Percentiles rank a stretch among this genome's conserved stretches.
These are phyloP conservation scores for Colletotrichum spaethianum DNA, from an alignment of 2,329 filamentous ascomycete genomes.

Conservation along the genomic window DNA sequence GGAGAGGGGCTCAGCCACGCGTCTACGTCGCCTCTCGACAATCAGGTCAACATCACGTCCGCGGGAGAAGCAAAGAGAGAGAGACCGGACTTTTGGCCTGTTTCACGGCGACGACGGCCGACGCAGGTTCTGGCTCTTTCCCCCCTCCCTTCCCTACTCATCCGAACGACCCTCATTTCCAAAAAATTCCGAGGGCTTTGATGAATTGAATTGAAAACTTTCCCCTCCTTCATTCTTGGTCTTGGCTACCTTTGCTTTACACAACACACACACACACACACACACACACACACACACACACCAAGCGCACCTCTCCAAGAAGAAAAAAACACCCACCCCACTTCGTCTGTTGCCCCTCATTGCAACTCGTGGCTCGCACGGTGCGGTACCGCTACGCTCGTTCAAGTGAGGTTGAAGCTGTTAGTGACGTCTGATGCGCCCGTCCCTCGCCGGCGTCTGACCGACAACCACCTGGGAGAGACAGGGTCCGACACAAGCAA, in stretches of 20 bases:
- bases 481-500: background rate
- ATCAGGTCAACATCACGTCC: background rate
- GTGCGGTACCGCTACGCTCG: conserved; percentile 20
- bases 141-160: background rate
- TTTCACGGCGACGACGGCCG: background rate
- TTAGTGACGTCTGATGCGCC: conserved; percentile 1
- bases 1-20: conserved; percentile 36
- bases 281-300: background rate
- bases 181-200: background rate
- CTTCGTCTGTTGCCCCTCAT: conserved; percentile 21
- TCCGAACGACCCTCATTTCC: conserved; percentile 21
- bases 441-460: conserved; percentile 7
- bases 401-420: conserved; percentile 11
- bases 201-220: conserved; percentile 8
- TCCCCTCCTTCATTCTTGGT: conserved; percentile 12
- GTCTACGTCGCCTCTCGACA: conserved; percentile 26
- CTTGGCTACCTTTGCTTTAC: conserved; percentile 6
- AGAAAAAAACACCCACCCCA: conserved; percentile 19
- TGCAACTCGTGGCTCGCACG: conserved; percentile 16
- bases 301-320: background rate
- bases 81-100: background rate
- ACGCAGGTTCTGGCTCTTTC: conserved; percentile 11
- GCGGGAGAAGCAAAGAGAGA: background rate
- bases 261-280: background rate
- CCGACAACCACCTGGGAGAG: conserved; percentile 5